Percentiles rank a stretch among this genome's conserved stretches.
Conservation (phyloP, 176 grass and related monocot genomes). For the bread wheat (Triticum aestivum) region DNA sequence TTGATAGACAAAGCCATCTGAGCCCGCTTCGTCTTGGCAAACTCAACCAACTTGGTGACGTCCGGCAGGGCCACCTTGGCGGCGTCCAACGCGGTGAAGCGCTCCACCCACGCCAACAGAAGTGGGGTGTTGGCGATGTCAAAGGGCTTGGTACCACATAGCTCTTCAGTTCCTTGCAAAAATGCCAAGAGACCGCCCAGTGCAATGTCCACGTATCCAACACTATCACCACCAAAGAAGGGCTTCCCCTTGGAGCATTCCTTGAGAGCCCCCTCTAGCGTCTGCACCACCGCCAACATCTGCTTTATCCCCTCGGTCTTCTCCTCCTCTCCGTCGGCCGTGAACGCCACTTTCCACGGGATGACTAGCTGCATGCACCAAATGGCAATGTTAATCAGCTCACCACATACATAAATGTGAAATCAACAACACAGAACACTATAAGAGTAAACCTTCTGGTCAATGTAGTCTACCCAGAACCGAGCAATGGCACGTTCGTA, state of each 20-base stretch:
- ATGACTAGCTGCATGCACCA: background rate
- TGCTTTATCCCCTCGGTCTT: slow-evolving; percentile 11
- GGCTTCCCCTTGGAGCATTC: background rate
- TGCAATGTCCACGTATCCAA: slow-evolving; percentile 37
- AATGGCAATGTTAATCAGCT: background rate
- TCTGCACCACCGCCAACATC: background rate
- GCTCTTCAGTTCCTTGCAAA: background rate
- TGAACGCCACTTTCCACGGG: background rate
- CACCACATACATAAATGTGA: background rate
- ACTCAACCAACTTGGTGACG: background rate
- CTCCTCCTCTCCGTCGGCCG: slow-evolving; percentile 13
- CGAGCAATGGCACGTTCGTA: slow-evolving; percentile 18
- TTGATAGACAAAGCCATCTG: background rate
- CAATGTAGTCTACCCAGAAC: background rate
- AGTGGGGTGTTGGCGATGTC: slow-evolving; percentile 27
- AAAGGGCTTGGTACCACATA: background rate
- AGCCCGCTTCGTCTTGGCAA: background rate
- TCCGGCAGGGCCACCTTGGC: slow-evolving; percentile 4
- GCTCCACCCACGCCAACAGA: slow-evolving; percentile 17
- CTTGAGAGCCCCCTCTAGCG: slow-evolving; percentile 31
- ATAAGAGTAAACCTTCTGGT: slow-evolving; percentile 47
- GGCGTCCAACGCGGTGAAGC: slow-evolving; percentile 3
- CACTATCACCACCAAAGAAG: background rate
- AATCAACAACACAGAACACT: background rate
- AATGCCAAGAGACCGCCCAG: background rate